A percentile compares a stretch with the other conserved stretches of the same genome.
Evolutionary conservation across 441 rosid genomes (phyloP).

Genomic region (Euphorbia neoarborescens): DNA sequence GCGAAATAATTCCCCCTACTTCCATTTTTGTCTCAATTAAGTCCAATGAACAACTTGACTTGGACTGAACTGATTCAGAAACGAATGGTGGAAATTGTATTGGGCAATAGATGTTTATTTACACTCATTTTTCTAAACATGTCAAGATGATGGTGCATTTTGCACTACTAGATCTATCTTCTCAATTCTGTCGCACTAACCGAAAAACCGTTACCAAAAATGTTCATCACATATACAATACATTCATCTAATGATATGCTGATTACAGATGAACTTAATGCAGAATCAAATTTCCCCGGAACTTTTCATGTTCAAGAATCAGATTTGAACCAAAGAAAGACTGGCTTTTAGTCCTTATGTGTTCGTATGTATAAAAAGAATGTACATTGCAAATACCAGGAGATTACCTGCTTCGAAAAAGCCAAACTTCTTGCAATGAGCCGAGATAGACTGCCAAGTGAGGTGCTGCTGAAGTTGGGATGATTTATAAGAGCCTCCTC

Average conservation of each 20-base stretch:
- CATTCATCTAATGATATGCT: background rate
- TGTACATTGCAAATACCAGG: background rate
- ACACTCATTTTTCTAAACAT: background rate
- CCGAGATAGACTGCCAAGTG: constrained; percentile 33
- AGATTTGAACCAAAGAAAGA: background rate
- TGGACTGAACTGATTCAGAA: background rate
- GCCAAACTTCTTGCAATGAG: constrained; percentile 59
- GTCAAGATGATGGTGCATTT: background rate
- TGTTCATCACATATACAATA: background rate
- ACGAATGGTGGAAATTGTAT: background rate
- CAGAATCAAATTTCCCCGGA: background rate
- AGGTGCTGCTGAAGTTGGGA: constrained; percentile 33
- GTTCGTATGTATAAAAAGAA: background rate
- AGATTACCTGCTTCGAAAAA: constrained; percentile 42
- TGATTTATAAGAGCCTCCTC: constrained; percentile 58
- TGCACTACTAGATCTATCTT: too few relatives aligned
- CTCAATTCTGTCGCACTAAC: background rate
- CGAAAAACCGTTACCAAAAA: background rate
- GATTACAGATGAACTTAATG: background rate
- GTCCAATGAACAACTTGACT: background rate
- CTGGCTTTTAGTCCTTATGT: background rate
- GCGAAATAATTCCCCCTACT: too few relatives aligned
- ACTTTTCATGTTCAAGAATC: constrained; percentile 5
- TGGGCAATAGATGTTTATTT: too few relatives aligned
- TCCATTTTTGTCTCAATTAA: background rate